These are phyloP conservation scores for Volvox africanus DNA, from an alignment of 139 green algal genomes.

Conservation along the genomic window DNA sequence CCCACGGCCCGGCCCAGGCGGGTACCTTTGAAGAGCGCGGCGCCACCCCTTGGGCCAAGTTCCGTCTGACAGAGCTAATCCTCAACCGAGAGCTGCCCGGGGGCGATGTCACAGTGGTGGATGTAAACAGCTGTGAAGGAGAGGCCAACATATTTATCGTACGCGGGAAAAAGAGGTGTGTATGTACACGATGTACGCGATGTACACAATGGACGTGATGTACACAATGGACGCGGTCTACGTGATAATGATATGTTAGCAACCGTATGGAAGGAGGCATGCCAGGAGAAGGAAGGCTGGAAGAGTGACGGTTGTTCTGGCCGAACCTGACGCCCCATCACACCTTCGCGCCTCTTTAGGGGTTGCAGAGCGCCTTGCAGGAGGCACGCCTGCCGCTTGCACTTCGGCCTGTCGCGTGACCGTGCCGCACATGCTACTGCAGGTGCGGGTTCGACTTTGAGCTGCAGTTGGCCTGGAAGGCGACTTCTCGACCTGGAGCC, in stretches of 20 bases:
- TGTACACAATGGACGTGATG: too few species aligned
- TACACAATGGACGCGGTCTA: too few species aligned
- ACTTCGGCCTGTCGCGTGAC: too few species aligned
- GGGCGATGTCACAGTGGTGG: slow-evolving; percentile 16
- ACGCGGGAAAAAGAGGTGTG: slow-evolving; percentile 57
- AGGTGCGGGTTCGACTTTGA: slow-evolving; percentile 46
- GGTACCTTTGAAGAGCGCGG: slow-evolving; percentile 65
- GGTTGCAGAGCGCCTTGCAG: too few species aligned
- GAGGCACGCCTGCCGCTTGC: too few species aligned
- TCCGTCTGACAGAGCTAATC: slow-evolving; percentile 27
- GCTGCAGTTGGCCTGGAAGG: slow-evolving; percentile 47
- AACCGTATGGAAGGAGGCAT: too few species aligned
- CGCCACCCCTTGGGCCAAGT: slow-evolving; percentile 56
- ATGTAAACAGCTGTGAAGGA: slow-evolving; percentile 34
- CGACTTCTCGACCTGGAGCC: background rate
- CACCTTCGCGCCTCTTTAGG: too few species aligned
- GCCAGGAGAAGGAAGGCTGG: background rate
- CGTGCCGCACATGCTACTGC: background rate
- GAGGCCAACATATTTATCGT: slow-evolving; percentile 56
- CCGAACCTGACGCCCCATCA: background rate
- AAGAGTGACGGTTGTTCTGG: background rate
- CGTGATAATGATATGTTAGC: too few species aligned
- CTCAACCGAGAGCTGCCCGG: background rate
- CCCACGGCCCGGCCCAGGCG: slow-evolving; percentile 10
- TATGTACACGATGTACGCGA: too few species aligned